Evolutionary conservation across 2,329 filamentous ascomycete species (phyloP).

Genomic region (Nemania diffusa): DNA sequence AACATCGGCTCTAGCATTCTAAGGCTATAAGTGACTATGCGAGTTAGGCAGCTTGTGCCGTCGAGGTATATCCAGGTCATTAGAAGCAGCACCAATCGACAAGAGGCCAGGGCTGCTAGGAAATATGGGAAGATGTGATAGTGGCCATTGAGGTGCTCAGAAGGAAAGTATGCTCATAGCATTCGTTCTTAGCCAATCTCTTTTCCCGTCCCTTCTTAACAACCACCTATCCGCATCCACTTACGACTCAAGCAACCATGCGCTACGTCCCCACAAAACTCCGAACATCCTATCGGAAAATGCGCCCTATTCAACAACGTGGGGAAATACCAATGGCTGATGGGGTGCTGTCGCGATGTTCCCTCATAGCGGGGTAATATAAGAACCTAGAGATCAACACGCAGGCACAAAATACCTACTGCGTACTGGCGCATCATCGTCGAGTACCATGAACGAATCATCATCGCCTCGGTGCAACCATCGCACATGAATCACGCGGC

Average conservation of each 20-base stretch:
- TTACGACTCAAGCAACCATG: constrained; percentile 16
- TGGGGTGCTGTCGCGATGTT: constrained; percentile 39
- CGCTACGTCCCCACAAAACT: constrained; percentile 27
- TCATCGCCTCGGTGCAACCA: constrained; percentile 37
- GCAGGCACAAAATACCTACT: constrained; percentile 37
- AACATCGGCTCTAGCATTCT: constrained; percentile 5
- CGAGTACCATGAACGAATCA: constrained; percentile 37
- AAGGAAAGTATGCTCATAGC: constrained; percentile 11
- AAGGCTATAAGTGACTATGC: constrained; percentile 1
- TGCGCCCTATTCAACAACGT: constrained; percentile 52
- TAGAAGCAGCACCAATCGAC: background rate
- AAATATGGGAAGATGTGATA: constrained; percentile 12
- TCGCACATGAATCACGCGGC: constrained; percentile 30
- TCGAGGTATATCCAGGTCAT: background rate
- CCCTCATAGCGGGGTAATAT: constrained; percentile 42
- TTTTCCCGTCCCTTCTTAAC: constrained; percentile 2
- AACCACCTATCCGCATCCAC: constrained; percentile 4
- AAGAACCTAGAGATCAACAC: constrained; percentile 24
- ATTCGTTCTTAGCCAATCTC: constrained; percentile 22
- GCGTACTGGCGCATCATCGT: constrained; percentile 40
- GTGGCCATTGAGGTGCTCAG: constrained; percentile 1
- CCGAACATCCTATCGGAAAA: constrained; percentile 42
- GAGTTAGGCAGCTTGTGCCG: constrained; percentile 1
- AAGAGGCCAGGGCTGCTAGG: constrained; percentile 3
- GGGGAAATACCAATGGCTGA: constrained; percentile 51